Conservation (phyloP, 2,329 filamentous ascomycete species). For the Diaporthe batatas region DNA sequence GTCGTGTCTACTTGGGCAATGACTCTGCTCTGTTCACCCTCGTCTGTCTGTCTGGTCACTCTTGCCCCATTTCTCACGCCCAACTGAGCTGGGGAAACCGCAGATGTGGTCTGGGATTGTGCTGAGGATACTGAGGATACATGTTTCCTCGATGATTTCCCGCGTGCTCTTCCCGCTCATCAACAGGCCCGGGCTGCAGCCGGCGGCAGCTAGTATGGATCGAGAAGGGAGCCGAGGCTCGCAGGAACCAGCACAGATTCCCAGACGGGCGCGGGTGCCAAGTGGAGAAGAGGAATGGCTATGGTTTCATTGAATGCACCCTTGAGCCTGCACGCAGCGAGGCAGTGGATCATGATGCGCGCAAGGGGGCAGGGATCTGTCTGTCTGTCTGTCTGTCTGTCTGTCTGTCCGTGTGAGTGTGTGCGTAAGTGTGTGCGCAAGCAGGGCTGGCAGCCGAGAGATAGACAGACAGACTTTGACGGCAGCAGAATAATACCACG, state of each 20-base stretch:
- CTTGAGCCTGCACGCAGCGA: slow-evolving; percentile 21
- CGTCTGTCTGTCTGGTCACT: not conserved
- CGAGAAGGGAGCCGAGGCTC: slow-evolving; percentile 25
- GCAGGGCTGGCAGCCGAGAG: not conserved
- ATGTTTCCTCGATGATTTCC: not conserved
- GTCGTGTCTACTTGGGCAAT: not conserved
- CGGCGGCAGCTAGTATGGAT: slow-evolving; percentile 31
- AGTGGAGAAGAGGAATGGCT: slow-evolving; percentile 25
- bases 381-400: too few relatives aligned
- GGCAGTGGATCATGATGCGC: slow-evolving; percentile 18
- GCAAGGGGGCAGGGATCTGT: slow-evolving; percentile 8
- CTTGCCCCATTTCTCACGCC: not conserved
- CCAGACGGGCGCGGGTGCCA: slow-evolving; percentile 29
- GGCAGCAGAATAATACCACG: too few relatives aligned
- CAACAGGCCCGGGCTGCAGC: slow-evolving; percentile 20
- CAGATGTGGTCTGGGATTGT: not conserved
- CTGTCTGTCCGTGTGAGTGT: not conserved
- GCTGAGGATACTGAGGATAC: not conserved
- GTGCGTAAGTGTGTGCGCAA: not conserved
- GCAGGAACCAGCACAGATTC: slow-evolving; percentile 26
- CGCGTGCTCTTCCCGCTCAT: slow-evolving; percentile 17
- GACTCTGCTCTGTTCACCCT: not conserved
- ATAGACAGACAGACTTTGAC: not conserved
- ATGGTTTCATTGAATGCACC: slow-evolving; percentile 33
- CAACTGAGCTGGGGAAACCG: not conserved